Percentiles rank a stretch among this genome's conserved stretches.
Conservation (phyloP, 1,139 yeast genomes). For the Suhomyces chickasaworum region DNA sequence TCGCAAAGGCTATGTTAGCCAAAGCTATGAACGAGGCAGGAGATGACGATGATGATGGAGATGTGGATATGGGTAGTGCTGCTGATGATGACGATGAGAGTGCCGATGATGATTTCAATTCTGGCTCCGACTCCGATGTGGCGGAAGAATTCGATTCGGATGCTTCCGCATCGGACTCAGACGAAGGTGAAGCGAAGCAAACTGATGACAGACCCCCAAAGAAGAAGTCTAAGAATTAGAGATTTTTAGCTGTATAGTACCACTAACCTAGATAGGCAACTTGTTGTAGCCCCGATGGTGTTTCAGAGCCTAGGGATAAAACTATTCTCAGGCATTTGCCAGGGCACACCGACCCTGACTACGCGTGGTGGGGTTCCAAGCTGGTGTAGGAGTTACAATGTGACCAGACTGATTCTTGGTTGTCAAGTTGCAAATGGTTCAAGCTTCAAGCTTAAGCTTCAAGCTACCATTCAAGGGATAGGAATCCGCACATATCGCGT, state of each 20-base stretch:
- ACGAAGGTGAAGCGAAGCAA: slow-evolving; percentile 41
- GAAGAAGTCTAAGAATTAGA: slow-evolving; percentile 45
- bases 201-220: slow-evolving; percentile 46
- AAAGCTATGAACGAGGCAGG: slow-evolving; percentile 73
- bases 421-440: neutral
- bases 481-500: neutral
- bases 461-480: no score
- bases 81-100: slow-evolving; percentile 70
- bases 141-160: slow-evolving; percentile 91
- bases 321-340: neutral
- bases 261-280: neutral
- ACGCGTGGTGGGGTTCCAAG: no score
- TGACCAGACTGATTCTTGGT: neutral
- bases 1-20: slow-evolving; percentile 78
- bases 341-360: no score
- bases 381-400: neutral
- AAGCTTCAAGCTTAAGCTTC: no score
- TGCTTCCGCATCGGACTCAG: slow-evolving; percentile 47
- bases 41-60: slow-evolving; percentile 59
- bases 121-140: slow-evolving; percentile 65
- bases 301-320: neutral
- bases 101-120: slow-evolving; percentile 68
- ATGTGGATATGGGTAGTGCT: slow-evolving; percentile 74
- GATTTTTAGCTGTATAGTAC: slow-evolving; percentile 3
- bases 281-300: neutral